These are phyloP conservation scores for Stentor coeruleus DNA, from an alignment of 73 alveolate genomes.

Conservation along the genomic window DNA sequence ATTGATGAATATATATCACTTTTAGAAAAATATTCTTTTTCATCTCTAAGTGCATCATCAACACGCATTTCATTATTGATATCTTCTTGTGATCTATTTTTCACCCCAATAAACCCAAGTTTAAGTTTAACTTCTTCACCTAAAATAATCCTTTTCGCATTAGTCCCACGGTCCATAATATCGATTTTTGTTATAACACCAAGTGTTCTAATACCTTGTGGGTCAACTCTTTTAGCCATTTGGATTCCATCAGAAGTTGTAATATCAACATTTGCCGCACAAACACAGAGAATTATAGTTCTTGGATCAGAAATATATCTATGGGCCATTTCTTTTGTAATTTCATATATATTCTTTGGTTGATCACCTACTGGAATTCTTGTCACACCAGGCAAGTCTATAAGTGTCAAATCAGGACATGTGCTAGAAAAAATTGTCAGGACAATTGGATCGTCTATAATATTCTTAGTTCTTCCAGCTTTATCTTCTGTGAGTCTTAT, in stretches of 20 bases:
- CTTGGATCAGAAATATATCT: conserved; percentile 76
- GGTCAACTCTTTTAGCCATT: conserved; percentile 88
- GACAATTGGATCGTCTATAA: conserved; percentile 92
- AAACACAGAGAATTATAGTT: conserved; percentile 69
- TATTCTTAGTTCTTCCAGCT: conserved; percentile 87
- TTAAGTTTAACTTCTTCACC: too few species aligned
- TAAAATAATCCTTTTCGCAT: conserved; percentile 89
- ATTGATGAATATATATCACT: conserved; percentile 63
- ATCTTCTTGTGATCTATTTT: conserved; percentile 94
- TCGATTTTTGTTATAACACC: conserved; percentile 89
- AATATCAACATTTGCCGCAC: conserved; percentile 87
- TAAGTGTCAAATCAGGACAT: conserved; percentile 97
- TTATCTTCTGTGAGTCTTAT: conserved; percentile 86
- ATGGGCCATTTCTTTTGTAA: conserved; percentile 90
- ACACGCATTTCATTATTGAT: conserved; percentile 62
- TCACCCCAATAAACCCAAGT: conserved; percentile 98
- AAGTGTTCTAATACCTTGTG: conserved; percentile 83
- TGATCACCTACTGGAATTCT: conserved; percentile 65
- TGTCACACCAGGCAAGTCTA: conserved; percentile 99
- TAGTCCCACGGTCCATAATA: conserved; percentile 96
- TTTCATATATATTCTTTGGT: conserved; percentile 39
- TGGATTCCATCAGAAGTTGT: conserved; percentile 89
- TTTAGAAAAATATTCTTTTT: conserved; percentile 35
- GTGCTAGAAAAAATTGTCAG: conserved; percentile 91
- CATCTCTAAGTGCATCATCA: conserved; percentile 2